Base-by-base conservation (phyloP, 306 rosid species). In the Prunus mume region DNA sequence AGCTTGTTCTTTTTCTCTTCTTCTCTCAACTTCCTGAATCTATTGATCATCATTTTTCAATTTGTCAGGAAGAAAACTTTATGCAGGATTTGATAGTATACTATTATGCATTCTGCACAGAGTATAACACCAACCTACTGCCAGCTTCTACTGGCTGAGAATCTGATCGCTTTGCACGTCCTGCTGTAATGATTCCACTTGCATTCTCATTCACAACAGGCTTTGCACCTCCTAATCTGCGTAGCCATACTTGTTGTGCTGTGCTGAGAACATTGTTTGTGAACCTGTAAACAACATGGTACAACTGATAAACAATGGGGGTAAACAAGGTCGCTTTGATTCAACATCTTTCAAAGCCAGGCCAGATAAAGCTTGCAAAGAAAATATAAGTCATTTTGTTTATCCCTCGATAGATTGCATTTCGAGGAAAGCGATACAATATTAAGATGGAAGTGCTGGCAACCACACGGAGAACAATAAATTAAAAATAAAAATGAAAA, bases 241-340 rank as follows among this genome's bases (percentile, higher is more conserved):
- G 97, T 72, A 96, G 77, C 99, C 99, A 96, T 83, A 96, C 88
- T 86, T 96, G 99, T 86, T 96, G 98, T 72, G 98, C 97, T 19
- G 99, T 96, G 90, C 97, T 96, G 72, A 96, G 93, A 74, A 96
- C 85, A 71, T 96, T 96, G 85, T 96, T 96, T 65, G 88, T 88
- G 78, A 96, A 91, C 99, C 99, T 96, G 71, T 55, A 55, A 64
- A 58, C 41, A 56, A 58, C 32, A 78, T 47, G 49, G 5, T 63
- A 63, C 12, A 30, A 63, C 68, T 6, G 68, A 63, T 63, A 30
- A 63, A 30, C 22, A 63, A 63, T 15, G 22, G 15, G 68, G 6
- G 24, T 28, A 63, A 17, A 63, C 46, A 10, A 63, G 68, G 46
- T 30, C 46, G 7, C 2, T 3, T 30, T 30, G 68, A 14, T 52